phyloP scores from a whole-genome alignment of 768 basidiomycete species.

The Trametes sanguinea region DNA sequence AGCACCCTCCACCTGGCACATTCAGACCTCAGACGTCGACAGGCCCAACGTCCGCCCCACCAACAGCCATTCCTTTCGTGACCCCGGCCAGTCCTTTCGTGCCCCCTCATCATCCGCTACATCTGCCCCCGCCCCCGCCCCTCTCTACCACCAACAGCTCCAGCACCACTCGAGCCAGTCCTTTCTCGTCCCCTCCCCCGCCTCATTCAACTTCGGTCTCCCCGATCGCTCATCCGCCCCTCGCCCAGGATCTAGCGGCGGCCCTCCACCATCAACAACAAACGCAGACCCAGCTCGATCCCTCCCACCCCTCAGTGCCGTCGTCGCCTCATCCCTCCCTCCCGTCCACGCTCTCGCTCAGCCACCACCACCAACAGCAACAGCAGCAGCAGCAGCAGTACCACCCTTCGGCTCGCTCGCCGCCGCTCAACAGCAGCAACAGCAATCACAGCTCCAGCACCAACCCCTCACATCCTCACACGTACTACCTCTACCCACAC shows the following conservation, averaged over 20 bases:
- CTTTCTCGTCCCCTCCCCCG: slow-evolving; percentile 62
- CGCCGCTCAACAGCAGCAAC: slow-evolving; percentile 39
- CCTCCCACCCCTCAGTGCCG: slow-evolving; percentile 73
- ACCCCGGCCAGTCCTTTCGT: slow-evolving; percentile 83
- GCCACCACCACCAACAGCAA: slow-evolving; percentile 28
- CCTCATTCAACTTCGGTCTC: slow-evolving; percentile 51
- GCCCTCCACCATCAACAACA: slow-evolving; percentile 55
- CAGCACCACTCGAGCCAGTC: slow-evolving; percentile 50
- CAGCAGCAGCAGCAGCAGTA: slow-evolving; percentile 29
- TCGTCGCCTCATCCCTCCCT: slow-evolving; percentile 72
- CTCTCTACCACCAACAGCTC: slow-evolving; percentile 33
- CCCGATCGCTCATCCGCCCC: slow-evolving; percentile 38
- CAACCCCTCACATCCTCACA: slow-evolving; percentile 43
- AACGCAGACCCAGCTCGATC: slow-evolving; percentile 44
- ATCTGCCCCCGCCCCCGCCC: slow-evolving; percentile 39
- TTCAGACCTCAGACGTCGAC: slow-evolving; percentile 43
- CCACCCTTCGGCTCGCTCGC: slow-evolving; percentile 41
- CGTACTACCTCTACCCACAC: slow-evolving; percentile 59
- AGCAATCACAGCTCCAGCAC: slow-evolving; percentile 37
- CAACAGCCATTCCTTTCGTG: slow-evolving; percentile 73
- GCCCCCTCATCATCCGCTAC: slow-evolving; percentile 48
- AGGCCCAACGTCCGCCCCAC: slow-evolving; percentile 39
- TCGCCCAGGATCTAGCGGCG: slow-evolving; percentile 50
- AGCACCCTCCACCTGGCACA: slow-evolving; percentile 37
- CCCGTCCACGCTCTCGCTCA: slow-evolving; percentile 37